A percentile compares a stretch with the other conserved stretches of the same genome.
These are phyloP conservation scores for Phylloporus rhodoxanthus DNA, from an alignment of 768 basidiomycete species.

Conservation along the genomic window DNA sequence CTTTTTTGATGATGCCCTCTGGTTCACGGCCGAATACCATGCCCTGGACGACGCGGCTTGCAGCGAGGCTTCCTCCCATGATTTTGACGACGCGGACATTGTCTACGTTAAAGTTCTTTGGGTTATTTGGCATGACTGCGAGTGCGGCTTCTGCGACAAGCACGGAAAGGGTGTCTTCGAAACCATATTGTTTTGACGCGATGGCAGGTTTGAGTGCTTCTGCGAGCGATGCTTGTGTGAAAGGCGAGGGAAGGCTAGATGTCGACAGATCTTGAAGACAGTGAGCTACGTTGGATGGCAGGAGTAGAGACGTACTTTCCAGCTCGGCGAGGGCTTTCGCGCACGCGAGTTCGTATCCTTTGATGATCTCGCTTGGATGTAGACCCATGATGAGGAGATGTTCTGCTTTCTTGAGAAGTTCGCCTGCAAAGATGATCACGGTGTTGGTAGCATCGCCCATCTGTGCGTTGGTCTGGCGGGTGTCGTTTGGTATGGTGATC, in stretches of 20 bases:
- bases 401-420: constrained; percentile 90
- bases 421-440: constrained; percentile 92
- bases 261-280: constrained; percentile 56
- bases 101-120: constrained; percentile 95
- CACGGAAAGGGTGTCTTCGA: constrained; percentile 72
- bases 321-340: constrained; percentile 80
- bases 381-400: constrained; percentile 92
- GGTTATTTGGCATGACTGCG: constrained; percentile 83
- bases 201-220: constrained; percentile 85
- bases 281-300: constrained; percentile 12
- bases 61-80: constrained; percentile 84
- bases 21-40: constrained; percentile 99
- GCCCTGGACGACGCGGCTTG: constrained; percentile 85
- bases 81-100: constrained; percentile 98
- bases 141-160: constrained; percentile 93
- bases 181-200: constrained; percentile 96
- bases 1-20: constrained; percentile 84
- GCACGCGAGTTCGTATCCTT: constrained; percentile 91
- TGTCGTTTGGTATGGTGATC: neutral
- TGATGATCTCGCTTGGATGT: constrained; percentile 92
- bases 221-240: constrained; percentile 62
- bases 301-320: constrained; percentile 66
- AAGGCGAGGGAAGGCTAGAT: constrained; percentile 62
- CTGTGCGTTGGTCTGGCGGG: constrained; percentile 35
- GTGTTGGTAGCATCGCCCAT: constrained; percentile 98